These are phyloP conservation scores for Allomyces macrogynus DNA, from an alignment of 192 early-diverging fungal genomes.

Conservation along the genomic window DNA sequence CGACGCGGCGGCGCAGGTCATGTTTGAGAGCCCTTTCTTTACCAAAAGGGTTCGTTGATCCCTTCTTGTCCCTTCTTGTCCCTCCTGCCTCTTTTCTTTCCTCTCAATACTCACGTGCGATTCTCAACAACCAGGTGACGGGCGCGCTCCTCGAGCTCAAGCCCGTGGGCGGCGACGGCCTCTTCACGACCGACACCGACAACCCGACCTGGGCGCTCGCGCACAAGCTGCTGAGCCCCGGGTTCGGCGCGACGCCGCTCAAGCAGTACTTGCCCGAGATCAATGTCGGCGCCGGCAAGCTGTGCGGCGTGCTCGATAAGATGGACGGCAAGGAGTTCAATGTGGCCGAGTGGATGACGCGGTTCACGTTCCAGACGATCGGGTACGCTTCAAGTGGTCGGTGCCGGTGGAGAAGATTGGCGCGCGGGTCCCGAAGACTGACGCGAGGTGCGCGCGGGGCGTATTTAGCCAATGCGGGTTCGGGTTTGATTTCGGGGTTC, in stretches of 20 bases:
- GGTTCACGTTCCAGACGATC: constrained; percentile 36
- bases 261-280: constrained; percentile 20
- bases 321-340: constrained; percentile 9
- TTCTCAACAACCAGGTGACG: constrained; percentile 20
- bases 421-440: too few species aligned
- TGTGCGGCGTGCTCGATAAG: constrained; percentile 11
- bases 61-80: too few species aligned
- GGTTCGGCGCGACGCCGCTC: constrained; percentile 24
- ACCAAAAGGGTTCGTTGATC: background rate
- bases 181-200: constrained; percentile 26
- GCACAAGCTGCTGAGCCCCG: constrained; percentile 35
- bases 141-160: constrained; percentile 18
- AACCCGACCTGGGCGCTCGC: constrained; percentile 33
- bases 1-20: background rate
- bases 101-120: too few species aligned
- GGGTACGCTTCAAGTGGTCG: constrained; percentile 8
- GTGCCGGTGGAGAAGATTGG: background rate
- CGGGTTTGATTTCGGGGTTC: constrained; percentile 27
- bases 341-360: constrained; percentile 26
- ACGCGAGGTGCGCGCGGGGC: too few species aligned
- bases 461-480: constrained; percentile 14
- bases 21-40: background rate
- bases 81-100: too few species aligned
- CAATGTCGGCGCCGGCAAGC: constrained; percentile 11
- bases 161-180: constrained; percentile 19